Evolutionary conservation across 2,329 filamentous ascomycete species (phyloP).

Genomic region (Pseudopyrenochaeta lycopersici): DNA sequence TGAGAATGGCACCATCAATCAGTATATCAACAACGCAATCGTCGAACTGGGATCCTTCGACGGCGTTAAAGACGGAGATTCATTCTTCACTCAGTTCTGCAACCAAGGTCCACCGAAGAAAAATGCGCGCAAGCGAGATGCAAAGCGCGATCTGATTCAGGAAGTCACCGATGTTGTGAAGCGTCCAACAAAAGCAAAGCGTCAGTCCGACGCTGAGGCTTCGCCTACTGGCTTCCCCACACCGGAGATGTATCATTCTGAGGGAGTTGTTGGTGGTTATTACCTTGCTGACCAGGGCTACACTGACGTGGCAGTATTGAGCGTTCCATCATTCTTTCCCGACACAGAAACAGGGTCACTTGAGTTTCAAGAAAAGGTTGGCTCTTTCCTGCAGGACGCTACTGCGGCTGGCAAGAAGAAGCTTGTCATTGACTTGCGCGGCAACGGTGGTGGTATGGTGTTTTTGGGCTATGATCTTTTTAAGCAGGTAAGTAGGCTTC

Average conservation of each 20-base stretch:
- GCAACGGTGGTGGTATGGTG: conserved; percentile 64
- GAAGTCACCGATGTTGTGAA: background rate
- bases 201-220: conserved; percentile 9
- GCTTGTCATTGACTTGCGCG: conserved; percentile 68
- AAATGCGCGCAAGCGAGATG: conserved; percentile 2
- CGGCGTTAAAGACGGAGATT: conserved; percentile 39
- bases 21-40: conserved; percentile 27
- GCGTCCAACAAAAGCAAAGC: conserved; percentile 11
- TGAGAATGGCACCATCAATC: conserved; percentile 31
- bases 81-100: conserved; percentile 45
- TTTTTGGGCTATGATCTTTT: conserved; percentile 53
- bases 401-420: conserved; percentile 60
- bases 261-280: conserved; percentile 50
- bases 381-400: conserved; percentile 55
- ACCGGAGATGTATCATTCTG: conserved; percentile 36
- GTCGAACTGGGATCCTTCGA: conserved; percentile 26
- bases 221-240: conserved; percentile 40
- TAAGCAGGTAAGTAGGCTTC: conserved; percentile 41
- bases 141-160: background rate
- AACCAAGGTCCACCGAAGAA: conserved; percentile 13
- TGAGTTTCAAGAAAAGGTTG: conserved; percentile 44
- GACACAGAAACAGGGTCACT: conserved; percentile 5
- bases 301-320: conserved; percentile 53
- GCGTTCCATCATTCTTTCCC: conserved; percentile 47
- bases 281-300: conserved; percentile 49